Conservation (phyloP, 257 asterid species). For the Thymus quinquecostatus region DNA sequence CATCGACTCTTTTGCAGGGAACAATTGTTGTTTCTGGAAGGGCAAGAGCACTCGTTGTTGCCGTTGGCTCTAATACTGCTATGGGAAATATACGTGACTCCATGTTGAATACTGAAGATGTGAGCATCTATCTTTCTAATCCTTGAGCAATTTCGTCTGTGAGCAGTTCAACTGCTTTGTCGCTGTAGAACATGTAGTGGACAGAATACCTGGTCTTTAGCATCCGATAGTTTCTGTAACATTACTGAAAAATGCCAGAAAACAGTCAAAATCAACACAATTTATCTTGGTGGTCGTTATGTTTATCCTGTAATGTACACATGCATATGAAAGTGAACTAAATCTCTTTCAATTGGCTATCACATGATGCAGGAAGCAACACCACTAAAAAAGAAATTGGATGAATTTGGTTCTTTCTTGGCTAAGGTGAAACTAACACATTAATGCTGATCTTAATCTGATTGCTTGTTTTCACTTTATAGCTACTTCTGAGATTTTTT, state of each 20-base stretch:
- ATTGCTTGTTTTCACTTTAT: conserved; percentile 27
- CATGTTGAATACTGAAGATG: conserved; percentile 96
- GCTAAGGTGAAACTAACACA: conserved; percentile 71
- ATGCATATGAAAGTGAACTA: conserved; percentile 23
- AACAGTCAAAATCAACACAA: conserved; percentile 12
- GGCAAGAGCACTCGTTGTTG: conserved; percentile 91
- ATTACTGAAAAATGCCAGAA: conserved; percentile 8
- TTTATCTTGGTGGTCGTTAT: conserved; percentile 1
- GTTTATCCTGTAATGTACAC: conserved; percentile 18
- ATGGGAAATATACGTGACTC: conserved; percentile 99
- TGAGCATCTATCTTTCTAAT: conserved; percentile 41
- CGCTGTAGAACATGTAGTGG: conserved; percentile 17
- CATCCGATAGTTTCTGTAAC: conserved; percentile 14
- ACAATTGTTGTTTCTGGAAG: conserved; percentile 95
- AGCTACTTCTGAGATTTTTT: conserved; percentile 36
- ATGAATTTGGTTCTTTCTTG: conserved; percentile 92
- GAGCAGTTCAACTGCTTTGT: conserved; percentile 18
- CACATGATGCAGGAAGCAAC: conserved; percentile 79
- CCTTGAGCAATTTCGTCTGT: conserved; percentile 30
- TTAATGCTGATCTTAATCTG: conserved; percentile 25
- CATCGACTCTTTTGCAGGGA: conserved; percentile 63
- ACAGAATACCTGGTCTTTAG: conserved; percentile 19
- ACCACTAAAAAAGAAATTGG: conserved; percentile 96
- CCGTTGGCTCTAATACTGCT: conserved; percentile 98
- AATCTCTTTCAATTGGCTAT: conserved; percentile 34